Evolutionary conservation across 352 stramenopile genomes (phyloP).

Genomic region (Phytophthora brassicae): DNA sequence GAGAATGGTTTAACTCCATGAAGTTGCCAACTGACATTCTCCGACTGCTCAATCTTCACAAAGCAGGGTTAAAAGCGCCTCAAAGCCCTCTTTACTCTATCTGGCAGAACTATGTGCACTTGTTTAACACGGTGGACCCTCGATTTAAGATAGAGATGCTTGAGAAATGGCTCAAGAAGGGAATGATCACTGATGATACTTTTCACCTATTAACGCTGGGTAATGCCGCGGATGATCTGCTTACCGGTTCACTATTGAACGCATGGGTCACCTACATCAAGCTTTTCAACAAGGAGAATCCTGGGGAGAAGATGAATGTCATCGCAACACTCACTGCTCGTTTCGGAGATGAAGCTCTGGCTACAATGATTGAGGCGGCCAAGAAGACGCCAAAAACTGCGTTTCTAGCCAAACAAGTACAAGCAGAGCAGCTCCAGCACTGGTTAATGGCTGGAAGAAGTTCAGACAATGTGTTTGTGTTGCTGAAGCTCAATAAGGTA

Average conservation of each 20-base stretch:
- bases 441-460: conserved; percentile 2
- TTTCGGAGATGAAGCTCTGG: conserved; percentile 14
- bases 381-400: conserved; percentile 3
- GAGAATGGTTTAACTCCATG: conserved; percentile 10
- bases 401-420: not conserved
- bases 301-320: conserved; percentile 8
- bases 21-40: conserved; percentile 9
- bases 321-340: conserved; percentile 8
- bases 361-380: conserved; percentile 18
- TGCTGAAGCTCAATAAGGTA: conserved; percentile 12
- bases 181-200: conserved; percentile 7
- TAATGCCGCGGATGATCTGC: conserved; percentile 9
- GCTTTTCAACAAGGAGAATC: conserved; percentile 18
- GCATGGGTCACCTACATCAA: conserved; percentile 19
- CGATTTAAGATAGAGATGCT: conserved; percentile 10
- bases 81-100: conserved; percentile 5
- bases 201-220: conserved; percentile 12
- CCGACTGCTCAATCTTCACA: conserved; percentile 3
- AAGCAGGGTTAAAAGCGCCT: not conserved
- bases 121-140: conserved; percentile 16
- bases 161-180: conserved; percentile 8
- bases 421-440: conserved; percentile 5
- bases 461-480: conserved; percentile 12
- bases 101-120: conserved; percentile 9
- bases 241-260: not conserved